Conservation (phyloP, 345 rosid species). For the Garcia nutans region DNA sequence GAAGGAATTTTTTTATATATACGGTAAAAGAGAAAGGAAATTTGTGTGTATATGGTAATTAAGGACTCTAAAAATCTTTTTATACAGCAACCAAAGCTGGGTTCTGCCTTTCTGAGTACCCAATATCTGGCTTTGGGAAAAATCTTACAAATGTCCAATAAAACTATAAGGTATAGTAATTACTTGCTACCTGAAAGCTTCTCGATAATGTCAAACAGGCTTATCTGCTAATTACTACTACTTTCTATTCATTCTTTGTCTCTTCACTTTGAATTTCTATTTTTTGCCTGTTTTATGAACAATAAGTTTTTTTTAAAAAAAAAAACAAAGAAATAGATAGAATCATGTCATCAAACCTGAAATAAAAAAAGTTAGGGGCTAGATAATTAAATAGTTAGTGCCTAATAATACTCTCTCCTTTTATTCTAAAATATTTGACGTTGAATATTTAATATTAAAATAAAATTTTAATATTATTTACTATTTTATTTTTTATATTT, state of each 20-base stretch:
- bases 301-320: too few species aligned
- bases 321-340: too few species aligned
- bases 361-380: too few species aligned
- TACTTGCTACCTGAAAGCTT: slow-evolving; percentile 4
- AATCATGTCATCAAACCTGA: too few species aligned
- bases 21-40: too few species aligned
- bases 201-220: not conserved
- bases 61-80: slow-evolving; percentile 15
- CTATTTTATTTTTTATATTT: too few species aligned
- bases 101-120: slow-evolving; percentile 8
- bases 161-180: not conserved
- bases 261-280: not conserved
- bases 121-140: slow-evolving; percentile 8
- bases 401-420: too few species aligned
- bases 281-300: not conserved
- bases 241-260: too few species aligned
- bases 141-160: slow-evolving; percentile 13
- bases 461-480: too few species aligned
- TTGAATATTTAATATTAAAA: too few species aligned
- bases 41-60: not conserved
- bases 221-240: not conserved
- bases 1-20: not conserved
- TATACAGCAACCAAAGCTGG: slow-evolving; percentile 14
- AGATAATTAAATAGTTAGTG: too few species aligned
- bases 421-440: too few species aligned